Base-by-base conservation (phyloP, 345 rosid species). In the Camelina laxa region DNA sequence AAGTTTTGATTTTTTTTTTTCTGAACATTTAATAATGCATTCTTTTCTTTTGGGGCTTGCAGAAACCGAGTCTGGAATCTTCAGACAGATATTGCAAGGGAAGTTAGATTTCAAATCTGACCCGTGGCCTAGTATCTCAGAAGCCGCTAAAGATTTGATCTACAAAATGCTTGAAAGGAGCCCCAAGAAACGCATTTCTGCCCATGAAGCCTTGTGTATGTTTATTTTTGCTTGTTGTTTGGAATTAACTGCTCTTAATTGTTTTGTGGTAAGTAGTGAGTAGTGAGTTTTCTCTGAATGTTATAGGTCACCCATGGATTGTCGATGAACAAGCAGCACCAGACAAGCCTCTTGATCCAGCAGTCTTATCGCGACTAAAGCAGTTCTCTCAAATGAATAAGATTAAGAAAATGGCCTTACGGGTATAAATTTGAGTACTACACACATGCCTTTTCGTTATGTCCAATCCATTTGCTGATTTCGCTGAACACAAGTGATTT, bases 31-130 rank as follows among this genome's bases (percentile, higher is more conserved):
- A 45, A 17, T 65, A 47, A 76, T 24, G 48, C 4, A 55, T 55
- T 2, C 2, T n/a, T 4, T 57, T 48, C 58, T 49, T 30, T 36
- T 70, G 54, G 58, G 0, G 6, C 2, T 48, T 70, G 85, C 84
- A 92, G 98, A 95, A 81, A 89, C 92, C 50, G 99, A 95, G 80
- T 84, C 99, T 19, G 98, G 98, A 80, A 95, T 95, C 84, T 95
- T 95, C 80, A 85, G 85, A 79, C 92, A 90, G 86, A 95, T 95
- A 63, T 80, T 95, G 67, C 80, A 82, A 80, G 99, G 97, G 48
- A 89, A 88, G 80, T 53, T 95, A 69, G 98, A 95, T 80, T 88
- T 92, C 73, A 83, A 74, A 73, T 95, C 99, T 61, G 90, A 92
- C 45, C 99, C 99, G 8, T 95, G 99, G 97, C 99, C 99, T 17